Conservation (phyloP, 768 basidiomycete species). For the Trametes villosa region DNA sequence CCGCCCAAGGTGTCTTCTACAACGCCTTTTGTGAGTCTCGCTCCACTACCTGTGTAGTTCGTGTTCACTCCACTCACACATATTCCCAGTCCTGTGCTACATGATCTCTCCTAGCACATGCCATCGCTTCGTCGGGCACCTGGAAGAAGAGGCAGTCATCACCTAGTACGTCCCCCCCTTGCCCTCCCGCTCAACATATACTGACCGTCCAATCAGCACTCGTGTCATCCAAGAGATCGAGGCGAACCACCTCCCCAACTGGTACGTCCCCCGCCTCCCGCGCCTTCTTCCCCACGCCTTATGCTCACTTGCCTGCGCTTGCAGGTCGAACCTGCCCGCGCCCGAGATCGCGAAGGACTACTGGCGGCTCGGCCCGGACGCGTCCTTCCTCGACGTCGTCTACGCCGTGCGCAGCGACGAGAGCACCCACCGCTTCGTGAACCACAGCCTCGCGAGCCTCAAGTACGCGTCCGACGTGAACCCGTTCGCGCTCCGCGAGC, state of each 20-base stretch:
- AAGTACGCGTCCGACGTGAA: conserved; percentile 79
- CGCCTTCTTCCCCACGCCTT: background rate
- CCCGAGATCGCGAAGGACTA: conserved; percentile 94
- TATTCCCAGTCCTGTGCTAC: conserved; percentile 68
- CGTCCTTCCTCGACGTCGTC: conserved; percentile 85
- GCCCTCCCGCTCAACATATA: conserved; percentile 20
- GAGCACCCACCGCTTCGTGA: conserved; percentile 91
- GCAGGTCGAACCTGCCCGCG: conserved; percentile 69
- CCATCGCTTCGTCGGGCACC: conserved; percentile 89
- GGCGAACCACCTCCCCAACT: conserved; percentile 78
- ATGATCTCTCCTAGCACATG: conserved; percentile 73
- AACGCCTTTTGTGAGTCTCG: conserved; percentile 79
- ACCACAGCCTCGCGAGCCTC: conserved; percentile 93
- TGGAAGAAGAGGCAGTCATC: conserved; percentile 94
- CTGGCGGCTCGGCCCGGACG: conserved; percentile 77
- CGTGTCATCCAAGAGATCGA: conserved; percentile 85
- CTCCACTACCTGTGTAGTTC: background rate
- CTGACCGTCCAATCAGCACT: conserved; percentile 52
- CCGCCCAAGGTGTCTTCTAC: conserved; percentile 91
- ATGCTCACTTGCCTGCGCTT: background rate
- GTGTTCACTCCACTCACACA: background rate
- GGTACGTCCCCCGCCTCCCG: conserved; percentile 56
- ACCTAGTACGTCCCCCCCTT: conserved; percentile 71
- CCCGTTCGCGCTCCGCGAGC: conserved; percentile 88
- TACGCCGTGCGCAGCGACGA: conserved; percentile 95